A percentile compares a stretch with the other conserved stretches of the same genome.
phyloP scores from a whole-genome alignment of 768 basidiomycete genomes.

The Porpolomopsis calyptriformis region DNA sequence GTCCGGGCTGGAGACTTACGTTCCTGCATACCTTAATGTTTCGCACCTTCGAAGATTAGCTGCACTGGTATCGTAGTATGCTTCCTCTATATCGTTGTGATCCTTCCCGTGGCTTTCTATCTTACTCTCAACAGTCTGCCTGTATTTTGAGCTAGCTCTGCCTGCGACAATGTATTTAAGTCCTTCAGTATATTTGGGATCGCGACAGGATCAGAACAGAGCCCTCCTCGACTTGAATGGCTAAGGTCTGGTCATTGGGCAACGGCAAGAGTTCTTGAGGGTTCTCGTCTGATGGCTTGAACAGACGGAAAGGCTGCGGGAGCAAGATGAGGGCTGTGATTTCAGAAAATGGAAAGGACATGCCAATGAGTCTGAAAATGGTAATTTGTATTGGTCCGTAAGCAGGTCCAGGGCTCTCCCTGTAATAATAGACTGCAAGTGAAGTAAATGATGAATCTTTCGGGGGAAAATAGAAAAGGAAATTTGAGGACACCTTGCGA shows the following conservation, averaged over 20 bases:
- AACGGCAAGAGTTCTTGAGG: constrained; percentile 21
- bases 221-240: constrained; percentile 46
- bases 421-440: constrained; percentile 36
- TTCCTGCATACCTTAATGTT: constrained; percentile 84
- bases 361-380: constrained; percentile 22
- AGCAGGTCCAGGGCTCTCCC: constrained; percentile 57
- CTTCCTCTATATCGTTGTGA: constrained; percentile 10
- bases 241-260: constrained; percentile 38
- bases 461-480: background rate
- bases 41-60: constrained; percentile 82
- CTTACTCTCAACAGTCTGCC: constrained; percentile 5
- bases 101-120: constrained; percentile 13
- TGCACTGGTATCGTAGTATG: constrained; percentile 64
- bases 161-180: background rate
- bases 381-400: constrained; percentile 26
- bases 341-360: constrained; percentile 11
- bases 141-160: background rate
- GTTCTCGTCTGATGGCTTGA: constrained; percentile 18
- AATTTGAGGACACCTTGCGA: constrained; percentile 43
- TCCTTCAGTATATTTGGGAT: background rate
- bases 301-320: constrained; percentile 34
- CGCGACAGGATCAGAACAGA: constrained; percentile 19
- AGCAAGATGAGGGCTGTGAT: background rate
- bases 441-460: background rate
- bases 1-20: constrained; percentile 91